These are phyloP conservation scores for Fraxinus paxiana DNA, from an alignment of 305 asterid genomes.

Conservation along the genomic window DNA sequence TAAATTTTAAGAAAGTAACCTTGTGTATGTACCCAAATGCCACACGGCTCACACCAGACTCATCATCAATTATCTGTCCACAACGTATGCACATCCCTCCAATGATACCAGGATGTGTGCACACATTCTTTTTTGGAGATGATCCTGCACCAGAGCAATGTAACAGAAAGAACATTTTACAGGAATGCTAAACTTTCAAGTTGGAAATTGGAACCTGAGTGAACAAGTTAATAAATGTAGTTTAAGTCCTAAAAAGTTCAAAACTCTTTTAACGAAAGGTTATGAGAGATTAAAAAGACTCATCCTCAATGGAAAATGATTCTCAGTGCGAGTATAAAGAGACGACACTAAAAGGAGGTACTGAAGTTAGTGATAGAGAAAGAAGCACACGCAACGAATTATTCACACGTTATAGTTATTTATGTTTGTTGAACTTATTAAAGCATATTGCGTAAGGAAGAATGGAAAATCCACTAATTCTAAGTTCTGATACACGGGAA, in stretches of 20 bases:
- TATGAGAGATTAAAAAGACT: neutral
- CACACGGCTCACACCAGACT: constrained; percentile 44
- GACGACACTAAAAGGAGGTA: neutral
- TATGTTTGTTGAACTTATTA: neutral
- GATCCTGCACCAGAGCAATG: constrained; percentile 30
- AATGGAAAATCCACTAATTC: neutral
- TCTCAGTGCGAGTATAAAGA: neutral
- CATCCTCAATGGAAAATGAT: neutral
- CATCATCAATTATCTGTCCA: constrained; percentile 60
- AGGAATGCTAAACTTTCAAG: neutral
- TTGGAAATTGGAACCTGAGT: neutral
- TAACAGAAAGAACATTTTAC: neutral
- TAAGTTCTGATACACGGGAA: neutral
- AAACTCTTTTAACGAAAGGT: neutral
- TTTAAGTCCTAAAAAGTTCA: neutral
- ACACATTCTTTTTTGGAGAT: constrained; percentile 32
- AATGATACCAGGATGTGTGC: constrained; percentile 74
- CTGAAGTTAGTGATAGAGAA: neutral
- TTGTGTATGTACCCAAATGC: constrained; percentile 57
- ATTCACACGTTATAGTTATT: neutral
- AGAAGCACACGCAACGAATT: neutral
- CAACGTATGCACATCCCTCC: constrained; percentile 87
- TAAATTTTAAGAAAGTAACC: constrained; percentile 26
- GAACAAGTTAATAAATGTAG: neutral
- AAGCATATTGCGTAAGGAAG: neutral